Percentiles rank a stretch among this genome's conserved stretches.
phyloP scores from a whole-genome alignment of 805 yeast genomes.

The Saccharomycopsis capsularis region DNA sequence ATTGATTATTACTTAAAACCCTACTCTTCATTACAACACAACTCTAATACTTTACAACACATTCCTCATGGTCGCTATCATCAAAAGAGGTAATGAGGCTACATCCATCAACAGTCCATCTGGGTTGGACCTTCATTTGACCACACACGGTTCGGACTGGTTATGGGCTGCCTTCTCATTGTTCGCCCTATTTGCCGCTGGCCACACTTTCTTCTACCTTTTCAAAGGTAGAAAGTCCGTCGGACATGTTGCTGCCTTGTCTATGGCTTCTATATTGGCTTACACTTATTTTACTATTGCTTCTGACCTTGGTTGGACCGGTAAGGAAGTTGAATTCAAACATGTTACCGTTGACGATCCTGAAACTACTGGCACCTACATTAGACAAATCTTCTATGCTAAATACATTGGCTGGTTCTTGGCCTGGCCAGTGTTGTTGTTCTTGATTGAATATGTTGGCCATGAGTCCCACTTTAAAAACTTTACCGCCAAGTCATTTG shows the following conservation, averaged over 20 bases:
- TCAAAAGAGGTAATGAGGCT: conserved; percentile 27
- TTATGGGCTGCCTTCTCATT: conserved; percentile 55
- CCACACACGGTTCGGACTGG: conserved; percentile 59
- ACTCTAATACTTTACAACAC: too few species aligned
- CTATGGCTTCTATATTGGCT: conserved; percentile 37
- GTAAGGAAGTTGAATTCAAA: conserved; percentile 39
- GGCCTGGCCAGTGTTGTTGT: conserved; percentile 40
- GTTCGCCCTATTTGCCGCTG: conserved; percentile 35
- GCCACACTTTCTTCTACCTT: conserved; percentile 26
- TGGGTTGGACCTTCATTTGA: conserved; percentile 43
- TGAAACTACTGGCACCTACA: conserved; percentile 26
- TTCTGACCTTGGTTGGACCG: conserved; percentile 51
- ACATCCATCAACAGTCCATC: conserved; percentile 38
- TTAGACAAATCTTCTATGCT: conserved; percentile 50
- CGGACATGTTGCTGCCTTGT: conserved; percentile 36
- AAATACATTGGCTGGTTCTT: conserved; percentile 54
- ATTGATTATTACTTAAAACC: too few species aligned
- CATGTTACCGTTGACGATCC: conserved; percentile 34
- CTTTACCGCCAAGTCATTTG: conserved; percentile 29
- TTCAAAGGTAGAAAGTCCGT: conserved; percentile 32
- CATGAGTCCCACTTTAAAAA: conserved; percentile 27
- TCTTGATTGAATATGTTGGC: conserved; percentile 29
- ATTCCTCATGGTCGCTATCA: conserved; percentile 10
- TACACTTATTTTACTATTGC: conserved; percentile 49
- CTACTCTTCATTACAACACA: too few species aligned